A percentile compares a stretch with the other conserved stretches of the same genome.
phyloP scores from a whole-genome alignment of 495 filamentous ascomycete species.

The Neurospora sp. region DNA sequence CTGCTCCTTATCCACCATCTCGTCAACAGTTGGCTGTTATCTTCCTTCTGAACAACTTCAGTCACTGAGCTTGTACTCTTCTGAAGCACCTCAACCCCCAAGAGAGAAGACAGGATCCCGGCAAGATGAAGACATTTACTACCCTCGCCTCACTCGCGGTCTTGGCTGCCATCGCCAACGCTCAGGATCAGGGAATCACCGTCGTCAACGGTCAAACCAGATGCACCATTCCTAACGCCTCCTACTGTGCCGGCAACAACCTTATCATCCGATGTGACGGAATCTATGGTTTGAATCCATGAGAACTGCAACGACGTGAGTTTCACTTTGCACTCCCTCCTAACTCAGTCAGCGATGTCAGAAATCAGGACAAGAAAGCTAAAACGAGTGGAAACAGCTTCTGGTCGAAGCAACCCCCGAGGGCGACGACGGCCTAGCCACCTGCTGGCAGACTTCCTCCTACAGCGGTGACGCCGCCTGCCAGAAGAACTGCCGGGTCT shows the following conservation, averaged over 20 bases:
- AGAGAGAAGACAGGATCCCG: no score
- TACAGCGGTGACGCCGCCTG: slow-evolving; percentile 21
- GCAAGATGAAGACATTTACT: slow-evolving; percentile 20
- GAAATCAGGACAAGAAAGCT: no score
- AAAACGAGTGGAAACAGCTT: slow-evolving; percentile 6
- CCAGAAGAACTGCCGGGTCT: slow-evolving; percentile 30
- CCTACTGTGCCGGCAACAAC: slow-evolving; percentile 18
- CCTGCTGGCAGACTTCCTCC: slow-evolving; percentile 17
- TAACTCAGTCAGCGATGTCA: no score
- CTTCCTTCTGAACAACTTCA: neutral
- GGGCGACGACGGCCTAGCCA: slow-evolving; percentile 8
- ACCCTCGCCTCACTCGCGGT: slow-evolving; percentile 13
- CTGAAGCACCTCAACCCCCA: neutral
- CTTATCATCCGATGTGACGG: slow-evolving; percentile 20
- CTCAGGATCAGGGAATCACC: slow-evolving; percentile 13
- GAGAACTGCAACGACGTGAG: slow-evolving; percentile 18
- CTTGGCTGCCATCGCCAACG: slow-evolving; percentile 18
- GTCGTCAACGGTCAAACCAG: slow-evolving; percentile 7
- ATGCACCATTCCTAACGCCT: slow-evolving; percentile 15
- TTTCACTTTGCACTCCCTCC: neutral
- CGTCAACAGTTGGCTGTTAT: neutral
- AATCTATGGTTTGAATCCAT: slow-evolving; percentile 9
- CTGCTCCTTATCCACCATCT: neutral
- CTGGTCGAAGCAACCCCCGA: slow-evolving; percentile 20
- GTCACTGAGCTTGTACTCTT: neutral